These are phyloP conservation scores for Fusarium citri DNA, from an alignment of 2,329 filamentous ascomycete species.

Conservation along the genomic window DNA sequence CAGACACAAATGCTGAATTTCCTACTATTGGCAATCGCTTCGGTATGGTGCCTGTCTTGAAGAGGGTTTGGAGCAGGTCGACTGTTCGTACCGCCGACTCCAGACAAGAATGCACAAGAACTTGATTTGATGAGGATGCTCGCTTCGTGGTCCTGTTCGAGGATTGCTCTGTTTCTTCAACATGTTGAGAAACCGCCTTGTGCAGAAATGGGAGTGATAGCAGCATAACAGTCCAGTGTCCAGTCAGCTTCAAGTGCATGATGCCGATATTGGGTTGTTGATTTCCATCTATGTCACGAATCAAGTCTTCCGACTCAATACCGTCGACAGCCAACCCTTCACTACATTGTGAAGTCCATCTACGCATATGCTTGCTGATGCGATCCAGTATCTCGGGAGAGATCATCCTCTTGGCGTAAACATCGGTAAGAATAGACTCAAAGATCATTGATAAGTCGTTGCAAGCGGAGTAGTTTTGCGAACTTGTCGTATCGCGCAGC, in stretches of 20 bases:
- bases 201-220: slow-evolving; percentile 53
- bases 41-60: slow-evolving; percentile 50
- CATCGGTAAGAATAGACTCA: slow-evolving; percentile 51
- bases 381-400: slow-evolving; percentile 45
- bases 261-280: slow-evolving; percentile 42
- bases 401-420: slow-evolving; percentile 51
- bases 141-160: slow-evolving; percentile 13
- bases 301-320: slow-evolving; percentile 37
- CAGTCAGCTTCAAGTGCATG: slow-evolving; percentile 51
- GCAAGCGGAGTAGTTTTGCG: slow-evolving; percentile 43
- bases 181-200: slow-evolving; percentile 44
- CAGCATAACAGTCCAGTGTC: slow-evolving; percentile 55
- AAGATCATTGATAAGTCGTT: slow-evolving; percentile 53
- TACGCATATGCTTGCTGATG: slow-evolving; percentile 41
- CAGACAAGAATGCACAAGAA: slow-evolving; percentile 50
- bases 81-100: slow-evolving; percentile 53
- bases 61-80: slow-evolving; percentile 53
- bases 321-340: slow-evolving; percentile 37
- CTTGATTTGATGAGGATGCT: slow-evolving; percentile 30
- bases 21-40: slow-evolving; percentile 58
- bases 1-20: slow-evolving; percentile 59
- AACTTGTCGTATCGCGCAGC: slow-evolving; percentile 40
- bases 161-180: slow-evolving; percentile 30
- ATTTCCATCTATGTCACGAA: slow-evolving; percentile 28
- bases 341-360: slow-evolving; percentile 40